Conservation (phyloP, 805 yeast genomes). For the Kodamaea jinghongensis region DNA sequence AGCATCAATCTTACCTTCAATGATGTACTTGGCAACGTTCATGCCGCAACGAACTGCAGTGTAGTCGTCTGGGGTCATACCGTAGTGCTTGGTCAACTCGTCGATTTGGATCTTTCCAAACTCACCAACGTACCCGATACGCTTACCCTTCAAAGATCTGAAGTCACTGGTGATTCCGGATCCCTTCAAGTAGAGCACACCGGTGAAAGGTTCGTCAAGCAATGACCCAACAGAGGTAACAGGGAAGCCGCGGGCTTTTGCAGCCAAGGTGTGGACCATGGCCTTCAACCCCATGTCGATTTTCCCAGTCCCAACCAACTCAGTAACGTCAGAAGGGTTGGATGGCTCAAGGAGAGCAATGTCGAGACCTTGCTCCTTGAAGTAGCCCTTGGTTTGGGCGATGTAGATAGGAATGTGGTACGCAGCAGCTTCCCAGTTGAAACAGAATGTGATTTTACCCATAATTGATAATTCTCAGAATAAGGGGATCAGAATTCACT, state of each 20-base stretch:
- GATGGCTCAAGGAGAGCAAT: constrained; percentile 54
- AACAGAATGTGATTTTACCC: constrained; percentile 47
- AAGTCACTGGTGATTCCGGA: constrained; percentile 52
- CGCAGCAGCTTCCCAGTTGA: constrained; percentile 56
- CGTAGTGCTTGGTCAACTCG: constrained; percentile 53
- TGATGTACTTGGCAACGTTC: constrained; percentile 56
- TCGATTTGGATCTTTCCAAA: constrained; percentile 59
- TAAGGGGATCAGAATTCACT: too few relatives aligned
- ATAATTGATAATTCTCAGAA: constrained; percentile 26
- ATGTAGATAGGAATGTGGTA: constrained; percentile 53
- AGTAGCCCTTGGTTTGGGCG: constrained; percentile 50
- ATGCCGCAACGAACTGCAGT: constrained; percentile 59
- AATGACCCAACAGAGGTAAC: constrained; percentile 55
- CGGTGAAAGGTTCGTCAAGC: constrained; percentile 58
- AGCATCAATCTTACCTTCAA: constrained; percentile 55
- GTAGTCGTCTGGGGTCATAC: constrained; percentile 54
- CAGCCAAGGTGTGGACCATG: constrained; percentile 59
- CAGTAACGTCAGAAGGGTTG: constrained; percentile 58
- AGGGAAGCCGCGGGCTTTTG: constrained; percentile 56
- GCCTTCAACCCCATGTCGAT: constrained; percentile 60
- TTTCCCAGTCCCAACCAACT: constrained; percentile 54
- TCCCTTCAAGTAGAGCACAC: constrained; percentile 49
- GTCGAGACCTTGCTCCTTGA: constrained; percentile 49
- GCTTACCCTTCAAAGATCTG: constrained; percentile 49
- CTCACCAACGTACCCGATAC: constrained; percentile 57